Evolutionary conservation across 2,329 filamentous ascomycete species (phyloP).

Genomic region (Torrubiella hemipterigena): DNA sequence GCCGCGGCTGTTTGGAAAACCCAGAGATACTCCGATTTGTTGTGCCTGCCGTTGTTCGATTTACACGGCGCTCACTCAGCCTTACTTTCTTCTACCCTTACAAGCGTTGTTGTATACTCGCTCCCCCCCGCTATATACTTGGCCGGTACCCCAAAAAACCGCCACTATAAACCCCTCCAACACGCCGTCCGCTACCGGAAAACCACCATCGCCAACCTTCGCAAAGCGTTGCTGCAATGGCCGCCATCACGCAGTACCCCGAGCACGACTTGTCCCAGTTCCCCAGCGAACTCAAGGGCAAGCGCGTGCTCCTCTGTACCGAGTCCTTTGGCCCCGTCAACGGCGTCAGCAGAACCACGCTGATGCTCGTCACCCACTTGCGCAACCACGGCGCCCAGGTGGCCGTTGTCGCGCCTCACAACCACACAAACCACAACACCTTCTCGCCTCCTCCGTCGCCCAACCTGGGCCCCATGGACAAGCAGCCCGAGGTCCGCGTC

Average conservation of each 20-base stretch:
- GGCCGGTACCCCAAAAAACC: too few species aligned
- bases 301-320: conserved; percentile 54
- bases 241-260: conserved; percentile 8
- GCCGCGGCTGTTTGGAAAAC: too few species aligned
- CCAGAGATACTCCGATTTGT: too few species aligned
- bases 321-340: conserved; percentile 64
- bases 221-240: too few species aligned
- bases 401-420: conserved; percentile 53
- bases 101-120: too few species aligned
- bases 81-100: too few species aligned
- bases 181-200: too few species aligned
- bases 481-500: conserved; percentile 41
- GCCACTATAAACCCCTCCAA: too few species aligned
- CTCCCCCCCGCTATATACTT: too few species aligned
- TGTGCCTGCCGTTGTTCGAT: too few species aligned
- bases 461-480: conserved; percentile 17
- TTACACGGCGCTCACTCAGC: too few species aligned
- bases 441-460: conserved; percentile 32
- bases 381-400: conserved; percentile 51
- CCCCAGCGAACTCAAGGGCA: conserved; percentile 39
- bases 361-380: conserved; percentile 57
- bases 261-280: conserved; percentile 31
- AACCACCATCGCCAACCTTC: too few species aligned
- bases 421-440: conserved; percentile 40
- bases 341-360: conserved; percentile 59